Evolutionary conservation across 345 rosid genomes (phyloP).

Genomic region (Gossypium stocksii): DNA sequence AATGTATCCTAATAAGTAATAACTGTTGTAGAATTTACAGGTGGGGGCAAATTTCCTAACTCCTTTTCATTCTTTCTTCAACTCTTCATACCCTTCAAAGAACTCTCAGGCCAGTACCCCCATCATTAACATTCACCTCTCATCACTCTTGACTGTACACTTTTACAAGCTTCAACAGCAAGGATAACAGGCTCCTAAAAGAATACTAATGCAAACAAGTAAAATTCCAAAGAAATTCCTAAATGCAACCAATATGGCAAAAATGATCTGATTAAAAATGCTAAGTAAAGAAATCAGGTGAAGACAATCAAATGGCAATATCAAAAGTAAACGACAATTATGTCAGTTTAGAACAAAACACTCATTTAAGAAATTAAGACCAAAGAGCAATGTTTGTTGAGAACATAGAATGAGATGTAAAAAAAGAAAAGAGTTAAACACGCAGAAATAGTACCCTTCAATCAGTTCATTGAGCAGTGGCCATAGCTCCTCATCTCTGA

Average conservation of each 20-base stretch:
- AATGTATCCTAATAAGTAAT: neutral
- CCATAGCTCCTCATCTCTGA: slow-evolving; percentile 95
- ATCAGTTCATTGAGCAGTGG: slow-evolving; percentile 83
- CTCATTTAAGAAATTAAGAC: neutral
- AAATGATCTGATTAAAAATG: neutral
- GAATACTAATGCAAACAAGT: neutral
- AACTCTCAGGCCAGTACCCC: neutral
- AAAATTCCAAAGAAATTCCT: neutral
- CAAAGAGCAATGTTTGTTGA: slow-evolving; percentile 1
- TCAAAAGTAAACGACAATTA: neutral
- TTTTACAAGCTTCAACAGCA: neutral
- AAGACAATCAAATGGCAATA: slow-evolving; percentile 1
- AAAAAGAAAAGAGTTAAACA: slow-evolving; percentile 6
- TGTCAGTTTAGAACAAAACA: slow-evolving; percentile 5
- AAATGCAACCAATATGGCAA: neutral
- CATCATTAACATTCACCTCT: neutral
- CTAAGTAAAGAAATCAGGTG: neutral
- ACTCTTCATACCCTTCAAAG: neutral
- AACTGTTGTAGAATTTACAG: neutral
- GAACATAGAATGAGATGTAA: neutral
- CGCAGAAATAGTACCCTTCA: slow-evolving; percentile 54
- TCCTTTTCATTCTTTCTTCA: neutral
- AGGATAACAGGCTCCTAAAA: neutral
- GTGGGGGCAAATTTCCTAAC: neutral
- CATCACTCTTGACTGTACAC: neutral